A percentile compares a stretch with the other conserved stretches of the same genome.
Conservation (phyloP, 345 rosid species). For the Abelmoschus esculentus region DNA sequence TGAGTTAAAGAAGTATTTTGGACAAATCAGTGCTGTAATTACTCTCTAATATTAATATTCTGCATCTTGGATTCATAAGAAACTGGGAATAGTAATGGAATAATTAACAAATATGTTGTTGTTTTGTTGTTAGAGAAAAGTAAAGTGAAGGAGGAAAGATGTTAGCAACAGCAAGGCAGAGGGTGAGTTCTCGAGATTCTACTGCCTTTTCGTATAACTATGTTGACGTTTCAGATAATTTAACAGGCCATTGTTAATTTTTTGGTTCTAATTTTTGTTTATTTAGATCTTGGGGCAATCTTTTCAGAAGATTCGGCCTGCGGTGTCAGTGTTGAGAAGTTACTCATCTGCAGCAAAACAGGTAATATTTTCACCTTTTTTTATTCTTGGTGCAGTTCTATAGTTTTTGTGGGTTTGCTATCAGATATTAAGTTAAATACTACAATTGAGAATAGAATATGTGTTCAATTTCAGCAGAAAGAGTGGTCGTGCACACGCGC, state of each 20-base stretch:
- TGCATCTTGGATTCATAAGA: background rate
- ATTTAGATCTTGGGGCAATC: conserved; percentile 31
- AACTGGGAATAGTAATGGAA: background rate
- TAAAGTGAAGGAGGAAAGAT: conserved; percentile 22
- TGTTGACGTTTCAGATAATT: background rate
- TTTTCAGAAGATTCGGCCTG: conserved; percentile 33
- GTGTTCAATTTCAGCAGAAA: no score
- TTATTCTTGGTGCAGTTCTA: background rate
- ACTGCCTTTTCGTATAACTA: background rate
- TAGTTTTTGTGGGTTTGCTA: background rate
- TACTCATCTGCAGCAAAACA: conserved; percentile 54
- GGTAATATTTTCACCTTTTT: conserved; percentile 20
- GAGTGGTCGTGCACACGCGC: no score
- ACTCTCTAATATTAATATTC: background rate
- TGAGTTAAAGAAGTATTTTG: background rate
- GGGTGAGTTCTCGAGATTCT: conserved; percentile 24
- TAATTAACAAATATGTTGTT: background rate
- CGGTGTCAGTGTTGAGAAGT: conserved; percentile 28
- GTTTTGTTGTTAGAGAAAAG: background rate
- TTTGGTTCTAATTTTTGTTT: background rate
- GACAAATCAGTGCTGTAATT: background rate
- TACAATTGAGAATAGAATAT: no score
- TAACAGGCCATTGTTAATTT: background rate
- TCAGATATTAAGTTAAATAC: background rate
- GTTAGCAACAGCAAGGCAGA: conserved; percentile 43